Conservation (phyloP, 805 yeast genomes). For the Zygotorulaspora florentina region DNA sequence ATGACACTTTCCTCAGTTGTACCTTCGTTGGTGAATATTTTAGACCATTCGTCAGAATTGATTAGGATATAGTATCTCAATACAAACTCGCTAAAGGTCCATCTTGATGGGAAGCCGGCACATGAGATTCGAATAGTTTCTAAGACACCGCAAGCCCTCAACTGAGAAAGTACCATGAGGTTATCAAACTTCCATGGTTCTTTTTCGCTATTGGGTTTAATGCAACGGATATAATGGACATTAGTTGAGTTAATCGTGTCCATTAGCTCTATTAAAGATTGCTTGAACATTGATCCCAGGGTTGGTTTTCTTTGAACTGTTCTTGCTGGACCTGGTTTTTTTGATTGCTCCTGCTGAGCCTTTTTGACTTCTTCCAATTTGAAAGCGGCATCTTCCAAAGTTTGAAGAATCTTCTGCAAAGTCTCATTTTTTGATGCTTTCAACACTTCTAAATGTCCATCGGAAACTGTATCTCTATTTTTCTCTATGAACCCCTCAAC, state of each 20-base stretch:
- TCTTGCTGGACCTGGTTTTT: slow-evolving; percentile 37
- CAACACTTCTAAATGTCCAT: slow-evolving; percentile 85
- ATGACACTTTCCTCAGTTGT: slow-evolving; percentile 52
- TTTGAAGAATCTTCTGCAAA: slow-evolving; percentile 58
- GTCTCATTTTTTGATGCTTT: slow-evolving; percentile 63
- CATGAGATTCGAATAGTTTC: slow-evolving; percentile 95
- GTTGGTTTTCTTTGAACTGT: slow-evolving; percentile 78
- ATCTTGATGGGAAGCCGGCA: slow-evolving; percentile 96
- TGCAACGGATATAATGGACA: slow-evolving; percentile 95
- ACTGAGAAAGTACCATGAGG: slow-evolving; percentile 91
- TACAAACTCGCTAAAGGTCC: slow-evolving; percentile 93
- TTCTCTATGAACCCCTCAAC: slow-evolving; percentile 94
- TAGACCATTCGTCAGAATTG: slow-evolving; percentile 63
- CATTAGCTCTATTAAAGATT: slow-evolving; percentile 90
- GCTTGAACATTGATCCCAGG: slow-evolving; percentile 89
- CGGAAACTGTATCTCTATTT: slow-evolving; percentile 95
- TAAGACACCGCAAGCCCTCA: slow-evolving; percentile 97
- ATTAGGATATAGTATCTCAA: slow-evolving; percentile 81
- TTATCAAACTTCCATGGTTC: slow-evolving; percentile 95
- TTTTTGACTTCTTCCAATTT: slow-evolving; percentile 38
- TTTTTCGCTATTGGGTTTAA: slow-evolving; percentile 92
- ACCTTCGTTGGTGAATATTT: slow-evolving; percentile 44
- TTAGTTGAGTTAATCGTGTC: slow-evolving; percentile 87
- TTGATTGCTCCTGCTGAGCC: slow-evolving; percentile 35
- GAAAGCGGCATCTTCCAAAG: slow-evolving; percentile 55